Percentiles rank a stretch among this genome's conserved stretches.
These are phyloP conservation scores for Papiliotrema flavescens DNA, from an alignment of 1,284 basidiomycete species.

Conservation along the genomic window DNA sequence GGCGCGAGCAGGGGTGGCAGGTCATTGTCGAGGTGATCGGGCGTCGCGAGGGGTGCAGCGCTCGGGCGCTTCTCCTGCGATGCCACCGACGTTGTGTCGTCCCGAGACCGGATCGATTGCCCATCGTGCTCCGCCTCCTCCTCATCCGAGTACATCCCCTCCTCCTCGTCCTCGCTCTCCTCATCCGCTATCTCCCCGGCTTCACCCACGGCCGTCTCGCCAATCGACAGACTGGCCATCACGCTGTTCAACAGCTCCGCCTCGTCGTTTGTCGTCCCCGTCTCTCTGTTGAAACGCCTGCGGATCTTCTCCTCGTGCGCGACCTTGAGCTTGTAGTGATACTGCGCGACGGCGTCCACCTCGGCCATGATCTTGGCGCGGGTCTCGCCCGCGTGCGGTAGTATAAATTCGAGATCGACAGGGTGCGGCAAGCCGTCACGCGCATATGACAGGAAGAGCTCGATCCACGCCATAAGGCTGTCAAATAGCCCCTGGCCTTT, in stretches of 20 bases:
- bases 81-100: not conserved
- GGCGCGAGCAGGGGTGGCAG: not conserved
- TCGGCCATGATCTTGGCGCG: slow-evolving; percentile 73
- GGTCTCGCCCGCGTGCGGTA: slow-evolving; percentile 73
- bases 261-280: slow-evolving; percentile 58
- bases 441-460: slow-evolving; percentile 86
- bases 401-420: slow-evolving; percentile 77
- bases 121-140: slow-evolving; percentile 31
- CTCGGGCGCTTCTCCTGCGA: not conserved
- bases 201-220: slow-evolving; percentile 70
- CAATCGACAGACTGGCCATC: slow-evolving; percentile 72
- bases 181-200: slow-evolving; percentile 74
- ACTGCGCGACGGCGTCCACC: slow-evolving; percentile 77
- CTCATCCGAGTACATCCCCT: slow-evolving; percentile 51
- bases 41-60: not conserved
- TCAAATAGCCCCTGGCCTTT: slow-evolving; percentile 95
- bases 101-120: not conserved
- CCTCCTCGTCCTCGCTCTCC: slow-evolving; percentile 58
- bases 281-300: slow-evolving; percentile 64
- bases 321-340: slow-evolving; percentile 89
- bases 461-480: slow-evolving; percentile 93
- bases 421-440: slow-evolving; percentile 71
- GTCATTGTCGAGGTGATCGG: slow-evolving; percentile 4
- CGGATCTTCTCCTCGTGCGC: slow-evolving; percentile 83
- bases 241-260: slow-evolving; percentile 73